phyloP scores from a whole-genome alignment of 768 basidiomycete genomes.

The Pleurotus cornucopiae region DNA sequence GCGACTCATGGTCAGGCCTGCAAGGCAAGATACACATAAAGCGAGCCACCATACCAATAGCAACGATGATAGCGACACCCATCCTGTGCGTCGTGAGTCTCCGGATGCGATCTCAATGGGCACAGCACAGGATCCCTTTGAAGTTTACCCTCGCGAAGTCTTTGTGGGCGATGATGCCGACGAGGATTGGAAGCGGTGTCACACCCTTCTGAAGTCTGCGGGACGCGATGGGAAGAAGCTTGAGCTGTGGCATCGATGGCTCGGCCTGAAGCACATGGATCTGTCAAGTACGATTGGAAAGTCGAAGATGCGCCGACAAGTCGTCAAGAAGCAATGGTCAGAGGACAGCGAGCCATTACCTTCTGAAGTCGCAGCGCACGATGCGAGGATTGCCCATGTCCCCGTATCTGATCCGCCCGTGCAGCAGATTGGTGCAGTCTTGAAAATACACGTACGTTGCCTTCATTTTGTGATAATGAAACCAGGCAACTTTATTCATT shows the following conservation, averaged over 20 bases:
- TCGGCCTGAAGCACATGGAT: slow-evolving; percentile 35
- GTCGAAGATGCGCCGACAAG: slow-evolving; percentile 27
- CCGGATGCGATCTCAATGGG: not conserved
- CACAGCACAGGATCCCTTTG: slow-evolving; percentile 12
- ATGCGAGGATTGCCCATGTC: slow-evolving; percentile 17
- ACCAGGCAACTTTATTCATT: too few species aligned
- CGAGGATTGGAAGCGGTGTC: slow-evolving; percentile 60
- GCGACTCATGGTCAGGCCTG: slow-evolving; percentile 76
- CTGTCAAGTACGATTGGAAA: slow-evolving; percentile 11
- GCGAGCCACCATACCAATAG: not conserved
- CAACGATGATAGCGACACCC: not conserved
- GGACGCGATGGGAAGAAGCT: slow-evolving; percentile 69
- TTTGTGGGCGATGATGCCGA: slow-evolving; percentile 52
- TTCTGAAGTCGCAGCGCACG: slow-evolving; percentile 21
- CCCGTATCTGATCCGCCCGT: slow-evolving; percentile 22
- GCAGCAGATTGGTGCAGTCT: slow-evolving; percentile 44
- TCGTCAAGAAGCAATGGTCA: slow-evolving; percentile 36
- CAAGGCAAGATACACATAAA: slow-evolving; percentile 21
- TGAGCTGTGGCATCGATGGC: slow-evolving; percentile 74
- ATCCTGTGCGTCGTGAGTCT: not conserved
- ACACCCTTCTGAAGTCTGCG: slow-evolving; percentile 43
- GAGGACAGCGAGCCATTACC: slow-evolving; percentile 35
- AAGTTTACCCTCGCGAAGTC: slow-evolving; percentile 31
- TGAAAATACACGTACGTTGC: slow-evolving; percentile 57
- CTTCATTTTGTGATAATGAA: not conserved